Conservation (phyloP, 345 rosid genomes). For the Brassica nigra region DNA sequence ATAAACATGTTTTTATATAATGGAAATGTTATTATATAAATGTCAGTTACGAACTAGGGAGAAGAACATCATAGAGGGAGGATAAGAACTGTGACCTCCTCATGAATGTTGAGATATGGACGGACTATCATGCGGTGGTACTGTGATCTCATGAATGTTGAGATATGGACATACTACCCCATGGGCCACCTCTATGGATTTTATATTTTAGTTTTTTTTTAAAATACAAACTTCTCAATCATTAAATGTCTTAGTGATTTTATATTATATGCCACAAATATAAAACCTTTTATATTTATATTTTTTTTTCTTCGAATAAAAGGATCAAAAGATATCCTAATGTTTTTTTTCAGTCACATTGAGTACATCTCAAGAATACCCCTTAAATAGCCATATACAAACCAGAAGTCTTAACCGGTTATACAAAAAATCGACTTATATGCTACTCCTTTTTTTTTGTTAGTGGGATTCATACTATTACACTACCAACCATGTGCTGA, state of each 20-base stretch:
- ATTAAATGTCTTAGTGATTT: too few species aligned
- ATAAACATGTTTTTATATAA: background rate
- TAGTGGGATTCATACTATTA: conserved; percentile 15
- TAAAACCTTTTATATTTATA: background rate
- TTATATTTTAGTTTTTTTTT: too few species aligned
- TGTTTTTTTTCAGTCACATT: background rate
- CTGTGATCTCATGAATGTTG: background rate
- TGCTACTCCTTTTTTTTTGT: background rate
- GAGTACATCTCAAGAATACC: conserved; percentile 8
- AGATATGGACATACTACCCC: background rate
- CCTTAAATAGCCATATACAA: conserved; percentile 6
- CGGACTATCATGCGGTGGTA: background rate
- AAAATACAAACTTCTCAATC: background rate
- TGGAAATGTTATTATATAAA: background rate
- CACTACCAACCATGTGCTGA: conserved; percentile 4
- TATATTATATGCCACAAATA: background rate
- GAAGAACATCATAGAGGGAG: background rate
- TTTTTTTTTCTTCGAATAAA: too few species aligned
- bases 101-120: background rate
- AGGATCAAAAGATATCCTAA: background rate
- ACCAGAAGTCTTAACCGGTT: conserved; percentile 18
- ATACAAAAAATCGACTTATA: conserved; percentile 3
- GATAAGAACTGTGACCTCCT: background rate
- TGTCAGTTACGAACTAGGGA: background rate
- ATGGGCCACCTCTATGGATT: background rate